Evolutionary conservation across 495 filamentous ascomycete genomes (phyloP).

Genomic region (Paragyromitra xinjiangensis): DNA sequence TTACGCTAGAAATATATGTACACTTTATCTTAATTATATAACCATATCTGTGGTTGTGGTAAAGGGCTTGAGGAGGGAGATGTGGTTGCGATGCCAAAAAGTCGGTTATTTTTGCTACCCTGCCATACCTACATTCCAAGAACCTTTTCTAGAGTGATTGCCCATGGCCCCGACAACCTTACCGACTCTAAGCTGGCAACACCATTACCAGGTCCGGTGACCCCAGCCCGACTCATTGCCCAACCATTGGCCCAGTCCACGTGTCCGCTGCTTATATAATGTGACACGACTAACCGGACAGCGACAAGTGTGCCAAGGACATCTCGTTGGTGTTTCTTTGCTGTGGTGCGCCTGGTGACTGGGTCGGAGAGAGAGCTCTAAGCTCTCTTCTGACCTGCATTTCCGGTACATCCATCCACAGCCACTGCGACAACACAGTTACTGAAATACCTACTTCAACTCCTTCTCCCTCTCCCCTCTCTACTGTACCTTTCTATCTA

Average conservation of each 20-base stretch:
- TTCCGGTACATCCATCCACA: background rate
- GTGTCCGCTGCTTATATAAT: conserved; percentile 12
- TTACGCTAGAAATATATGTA: too few species aligned
- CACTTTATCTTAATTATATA: too few species aligned
- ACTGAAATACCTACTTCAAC: background rate
- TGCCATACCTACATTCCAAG: background rate
- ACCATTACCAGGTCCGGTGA: background rate
- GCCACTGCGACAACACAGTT: background rate
- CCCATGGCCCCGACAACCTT: background rate
- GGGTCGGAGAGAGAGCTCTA: background rate
- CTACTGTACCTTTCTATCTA: background rate
- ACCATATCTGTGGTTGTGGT: too few species aligned
- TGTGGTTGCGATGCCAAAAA: too few species aligned
- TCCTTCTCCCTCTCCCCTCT: conserved; percentile 1
- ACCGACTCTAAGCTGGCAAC: background rate
- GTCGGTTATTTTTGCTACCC: too few species aligned
- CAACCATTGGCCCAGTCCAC: background rate
- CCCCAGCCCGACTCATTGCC: background rate
- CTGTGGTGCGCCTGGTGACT: conserved; percentile 3
- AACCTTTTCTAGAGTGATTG: background rate
- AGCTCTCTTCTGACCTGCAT: conserved; percentile 31
- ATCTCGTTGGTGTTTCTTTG: background rate
- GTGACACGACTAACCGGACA: conserved; percentile 10
- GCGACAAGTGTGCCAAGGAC: conserved; percentile 41
- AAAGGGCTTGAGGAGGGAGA: too few species aligned